Conservation (phyloP, 768 basidiomycete genomes). For the Hortiboletus flavorubellus region DNA sequence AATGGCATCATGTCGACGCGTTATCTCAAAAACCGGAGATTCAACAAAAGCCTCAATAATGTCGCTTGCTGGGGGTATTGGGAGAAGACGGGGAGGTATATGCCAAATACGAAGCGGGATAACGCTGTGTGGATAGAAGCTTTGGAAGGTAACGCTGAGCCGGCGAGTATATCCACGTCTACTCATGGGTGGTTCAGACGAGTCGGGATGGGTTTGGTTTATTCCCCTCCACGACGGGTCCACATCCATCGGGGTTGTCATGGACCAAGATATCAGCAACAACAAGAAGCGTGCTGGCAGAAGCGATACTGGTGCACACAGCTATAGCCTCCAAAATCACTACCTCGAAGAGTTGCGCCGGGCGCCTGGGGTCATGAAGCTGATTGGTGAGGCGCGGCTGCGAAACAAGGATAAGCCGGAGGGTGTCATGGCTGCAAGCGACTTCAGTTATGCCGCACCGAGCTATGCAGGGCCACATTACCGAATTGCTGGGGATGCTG, state of each 20-base stretch:
- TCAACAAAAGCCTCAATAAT: slow-evolving; percentile 33
- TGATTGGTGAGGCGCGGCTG: too few species aligned
- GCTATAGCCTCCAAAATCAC: neutral
- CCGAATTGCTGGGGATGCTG: slow-evolving; percentile 56
- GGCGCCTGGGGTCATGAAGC: neutral
- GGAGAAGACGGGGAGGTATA: slow-evolving; percentile 29
- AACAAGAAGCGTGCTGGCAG: slow-evolving; percentile 17
- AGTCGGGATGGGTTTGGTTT: slow-evolving; percentile 58
- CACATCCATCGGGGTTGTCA: slow-evolving; percentile 52
- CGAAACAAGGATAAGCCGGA: neutral
- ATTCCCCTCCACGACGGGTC: slow-evolving; percentile 49
- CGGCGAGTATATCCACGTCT: too few species aligned
- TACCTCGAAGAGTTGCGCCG: slow-evolving; percentile 2
- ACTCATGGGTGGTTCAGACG: slow-evolving; percentile 31
- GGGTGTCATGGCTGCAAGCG: slow-evolving; percentile 39
- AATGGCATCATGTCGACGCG: slow-evolving; percentile 21
- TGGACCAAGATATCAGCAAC: slow-evolving; percentile 36
- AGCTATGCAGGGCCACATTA: slow-evolving; percentile 50
- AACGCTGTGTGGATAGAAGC: slow-evolving; percentile 39
- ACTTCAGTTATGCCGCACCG: slow-evolving; percentile 58
- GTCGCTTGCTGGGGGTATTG: slow-evolving; percentile 39
- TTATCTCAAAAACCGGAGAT: slow-evolving; percentile 33
- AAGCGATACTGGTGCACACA: too few species aligned
- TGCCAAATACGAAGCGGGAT: slow-evolving; percentile 29
- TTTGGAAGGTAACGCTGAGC: slow-evolving; percentile 10